Evolutionary conservation across 768 basidiomycete genomes (phyloP).

Genomic region (Psilocybe cubensis): DNA sequence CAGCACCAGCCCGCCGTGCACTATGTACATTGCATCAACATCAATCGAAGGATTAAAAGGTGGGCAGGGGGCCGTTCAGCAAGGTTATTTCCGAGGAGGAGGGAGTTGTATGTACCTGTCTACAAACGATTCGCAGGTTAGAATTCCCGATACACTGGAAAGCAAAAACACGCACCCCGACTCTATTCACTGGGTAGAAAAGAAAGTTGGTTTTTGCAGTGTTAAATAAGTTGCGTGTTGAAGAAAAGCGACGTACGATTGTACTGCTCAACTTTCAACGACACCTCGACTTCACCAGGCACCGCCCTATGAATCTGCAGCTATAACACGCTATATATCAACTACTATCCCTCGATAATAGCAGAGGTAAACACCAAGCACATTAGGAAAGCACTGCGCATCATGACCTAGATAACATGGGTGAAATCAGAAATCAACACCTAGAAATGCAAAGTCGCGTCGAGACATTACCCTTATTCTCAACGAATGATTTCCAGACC

Average conservation of each 20-base stretch:
- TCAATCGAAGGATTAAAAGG: too few relatives aligned
- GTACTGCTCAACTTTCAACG: conserved; percentile 73
- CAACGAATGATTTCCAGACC: conserved; percentile 86
- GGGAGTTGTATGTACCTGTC: too few relatives aligned
- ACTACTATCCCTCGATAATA: conserved; percentile 5
- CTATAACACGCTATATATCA: conserved; percentile 33
- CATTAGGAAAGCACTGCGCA: conserved; percentile 78
- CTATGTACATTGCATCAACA: conserved; percentile 41
- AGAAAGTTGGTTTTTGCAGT: too few relatives aligned
- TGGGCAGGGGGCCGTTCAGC: too few relatives aligned
- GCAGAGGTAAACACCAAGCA: conserved; percentile 30
- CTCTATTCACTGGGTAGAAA: conserved; percentile 67
- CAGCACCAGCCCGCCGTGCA: conserved; percentile 81
- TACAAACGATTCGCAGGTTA: conserved; percentile 15
- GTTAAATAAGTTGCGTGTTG: too few relatives aligned
- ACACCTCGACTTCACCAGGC: conserved; percentile 74
- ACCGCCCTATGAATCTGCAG: conserved; percentile 64
- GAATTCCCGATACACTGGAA: background rate
- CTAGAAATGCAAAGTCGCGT: background rate
- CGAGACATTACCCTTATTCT: conserved; percentile 62
- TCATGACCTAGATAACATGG: conserved; percentile 64
- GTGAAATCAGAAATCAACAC: background rate
- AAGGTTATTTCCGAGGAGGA: too few relatives aligned
- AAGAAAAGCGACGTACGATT: conserved; percentile 56
- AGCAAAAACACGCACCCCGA: conserved; percentile 57